Evolutionary conservation across 2,329 filamentous ascomycete species (phyloP).

Genomic region (Alternaria hordeiaustralica): DNA sequence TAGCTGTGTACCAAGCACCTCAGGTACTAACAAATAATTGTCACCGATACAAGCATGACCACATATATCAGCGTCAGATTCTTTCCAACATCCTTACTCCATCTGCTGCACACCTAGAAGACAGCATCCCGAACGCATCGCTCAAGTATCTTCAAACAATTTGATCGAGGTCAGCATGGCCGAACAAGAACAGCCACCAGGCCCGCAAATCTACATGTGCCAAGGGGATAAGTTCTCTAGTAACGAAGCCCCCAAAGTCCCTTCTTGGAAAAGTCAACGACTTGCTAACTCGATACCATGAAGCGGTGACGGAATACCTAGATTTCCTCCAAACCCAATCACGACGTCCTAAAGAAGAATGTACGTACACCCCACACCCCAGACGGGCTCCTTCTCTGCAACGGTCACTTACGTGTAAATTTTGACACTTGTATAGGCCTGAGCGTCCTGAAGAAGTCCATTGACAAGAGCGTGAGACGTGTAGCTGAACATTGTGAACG

Average conservation of each 20-base stretch:
- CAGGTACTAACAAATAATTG: neutral
- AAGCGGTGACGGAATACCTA: neutral
- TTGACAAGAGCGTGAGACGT: neutral
- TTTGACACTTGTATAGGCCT: neutral
- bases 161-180: neutral
- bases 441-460: neutral
- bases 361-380: neutral
- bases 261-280: neutral
- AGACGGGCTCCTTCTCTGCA: neutral
- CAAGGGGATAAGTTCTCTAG: neutral
- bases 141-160: neutral
- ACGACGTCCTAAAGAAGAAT: neutral
- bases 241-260: neutral
- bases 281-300: neutral
- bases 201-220: neutral
- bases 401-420: neutral
- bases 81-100: neutral
- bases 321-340: neutral
- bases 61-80: neutral
- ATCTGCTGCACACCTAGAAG: neutral
- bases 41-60: rapidly evolving
- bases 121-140: neutral
- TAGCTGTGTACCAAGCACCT: rapidly evolving
- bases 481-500: neutral
- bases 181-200: neutral